phyloP scores from a whole-genome alignment of 202 grass and related monocot species.

The Cymbopogon flexuosus region DNA sequence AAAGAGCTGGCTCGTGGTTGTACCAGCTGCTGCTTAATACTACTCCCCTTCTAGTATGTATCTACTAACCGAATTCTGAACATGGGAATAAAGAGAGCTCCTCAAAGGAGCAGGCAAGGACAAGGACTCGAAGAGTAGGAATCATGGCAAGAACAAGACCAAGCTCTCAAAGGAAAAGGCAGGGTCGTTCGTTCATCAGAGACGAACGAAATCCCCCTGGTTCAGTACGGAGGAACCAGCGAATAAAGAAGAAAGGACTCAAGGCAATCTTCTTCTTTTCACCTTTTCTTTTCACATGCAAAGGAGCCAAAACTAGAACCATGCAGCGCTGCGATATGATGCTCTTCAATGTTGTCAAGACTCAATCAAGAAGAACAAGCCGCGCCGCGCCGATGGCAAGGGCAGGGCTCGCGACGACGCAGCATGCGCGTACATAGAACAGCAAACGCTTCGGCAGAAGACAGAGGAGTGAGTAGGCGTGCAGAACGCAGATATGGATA shows the following conservation, averaged over 20 bases:
- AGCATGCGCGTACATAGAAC: not conserved
- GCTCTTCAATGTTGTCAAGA: not conserved
- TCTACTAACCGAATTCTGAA: not conserved
- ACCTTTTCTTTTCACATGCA: not conserved
- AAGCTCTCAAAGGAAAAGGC: not conserved
- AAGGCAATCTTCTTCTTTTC: not conserved
- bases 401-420: no score
- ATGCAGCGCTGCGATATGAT: not conserved
- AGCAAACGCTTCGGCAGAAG: not conserved
- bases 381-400: not conserved
- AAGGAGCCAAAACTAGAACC: not conserved
- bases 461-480: not conserved
- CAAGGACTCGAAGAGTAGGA: not conserved
- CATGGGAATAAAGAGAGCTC: not conserved
- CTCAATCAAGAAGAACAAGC: no score
- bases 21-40: not conserved
- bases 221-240: not conserved
- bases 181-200: not conserved
- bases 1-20: not conserved
- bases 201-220: not conserved
- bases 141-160: not conserved
- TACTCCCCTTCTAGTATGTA: not conserved
- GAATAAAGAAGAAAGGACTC: constrained; percentile 2
- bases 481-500: not conserved
- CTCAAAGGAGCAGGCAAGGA: not conserved